Evolutionary conservation across 768 basidiomycete genomes (phyloP), one percentile per base, ranked within the genome.

Genomic region (Mrakia hoshinonis): DNA sequence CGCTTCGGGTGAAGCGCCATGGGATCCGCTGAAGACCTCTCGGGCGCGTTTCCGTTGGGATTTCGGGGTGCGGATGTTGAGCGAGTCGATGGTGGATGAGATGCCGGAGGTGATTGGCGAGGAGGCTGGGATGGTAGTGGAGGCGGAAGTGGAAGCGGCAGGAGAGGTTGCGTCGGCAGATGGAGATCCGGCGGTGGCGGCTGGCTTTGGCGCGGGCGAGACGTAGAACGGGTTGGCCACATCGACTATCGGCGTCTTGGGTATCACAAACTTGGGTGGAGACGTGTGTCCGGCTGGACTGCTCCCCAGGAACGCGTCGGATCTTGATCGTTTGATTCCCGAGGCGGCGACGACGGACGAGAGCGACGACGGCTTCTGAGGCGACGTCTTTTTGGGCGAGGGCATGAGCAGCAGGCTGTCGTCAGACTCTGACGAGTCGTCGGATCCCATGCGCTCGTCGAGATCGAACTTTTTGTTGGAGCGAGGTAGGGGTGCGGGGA

Each of bases 401-500:
- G 58, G 58, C 58, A 61, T 61, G 18, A 61, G 58, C 4, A 60
- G 58, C 58, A 61, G 31, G 58, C 58, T 61, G 36, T 61, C 58
- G 58, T 61, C 58, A 22, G 58, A 61, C 22, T 31, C 22, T 7
- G 58, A 61, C 5, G 58, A 61, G 58, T 61, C 58, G 58, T 61
- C 58, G 18, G 36, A 39, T 61, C 58, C 58, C 58, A 61, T 61
- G 36, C 36, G 58, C 31, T 36, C 34, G 34, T 61, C 34, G 36
- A n/a, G n/a, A n/a, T 20, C 6, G 58, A 34, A 38, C 15, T 11
- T 61, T 18, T 31, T 36, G 58, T 22, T 36, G 58, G 58, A 61
- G 31, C 58, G 34, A 39, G 58, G 58, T 31, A 61, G 34, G 15
- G 34, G 22, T 38, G 58, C 31, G 20, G 58, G 15, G 58, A 22